Base-by-base conservation (phyloP, 345 rosid genomes). In the Gossypium arboreum region DNA sequence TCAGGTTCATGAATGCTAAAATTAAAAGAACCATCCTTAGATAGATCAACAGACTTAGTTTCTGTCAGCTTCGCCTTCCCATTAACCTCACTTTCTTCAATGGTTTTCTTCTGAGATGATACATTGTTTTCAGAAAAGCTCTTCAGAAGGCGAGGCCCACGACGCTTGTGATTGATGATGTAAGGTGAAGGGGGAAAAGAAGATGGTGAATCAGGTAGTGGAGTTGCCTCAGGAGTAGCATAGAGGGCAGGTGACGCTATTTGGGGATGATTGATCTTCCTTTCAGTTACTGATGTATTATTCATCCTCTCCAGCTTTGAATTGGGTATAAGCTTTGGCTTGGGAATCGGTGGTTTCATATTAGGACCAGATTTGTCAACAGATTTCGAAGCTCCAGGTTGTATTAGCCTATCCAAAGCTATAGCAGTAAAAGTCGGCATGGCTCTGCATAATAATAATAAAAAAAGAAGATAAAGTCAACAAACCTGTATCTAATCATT, bases 141-240 rank as follows among this genome's bases (percentile, higher is more conserved):
- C 84, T 85, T 90, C 44, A 43, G 68, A 60, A 91, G 93, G 67
- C 87, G 82, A 1, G 94, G 93, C 65, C 94, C 85, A 0, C 94
- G 90, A 39, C 92, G 73, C 84, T 90, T 94, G 84, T 88, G 98
- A 78, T 91, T 92, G 73, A 92, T 69, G 12, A 92, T 87, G 76
- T 92, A 92, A 1, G 97, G 97, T 44, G 98, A 94, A 65, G 97
- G 87, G 52, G 92, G 85, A 79, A 85, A 94, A 1, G 94, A 91
- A 65, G 89, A 81, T 1, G 97, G 97, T 0, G 94, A 87, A 87
- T 86, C 86, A 12, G 97, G 94, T 43, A 88, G 85, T 5, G 92
- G 94, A 9, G 93, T 89, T 9, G 84, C 44, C 79, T 86, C 87
- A 16, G 96, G 94, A 63, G 93, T 92, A 12, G 94, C 86, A 75